Evolutionary conservation across 495 filamentous ascomycete species (phyloP).

Genomic region (Thermochaetoides thermophila): DNA sequence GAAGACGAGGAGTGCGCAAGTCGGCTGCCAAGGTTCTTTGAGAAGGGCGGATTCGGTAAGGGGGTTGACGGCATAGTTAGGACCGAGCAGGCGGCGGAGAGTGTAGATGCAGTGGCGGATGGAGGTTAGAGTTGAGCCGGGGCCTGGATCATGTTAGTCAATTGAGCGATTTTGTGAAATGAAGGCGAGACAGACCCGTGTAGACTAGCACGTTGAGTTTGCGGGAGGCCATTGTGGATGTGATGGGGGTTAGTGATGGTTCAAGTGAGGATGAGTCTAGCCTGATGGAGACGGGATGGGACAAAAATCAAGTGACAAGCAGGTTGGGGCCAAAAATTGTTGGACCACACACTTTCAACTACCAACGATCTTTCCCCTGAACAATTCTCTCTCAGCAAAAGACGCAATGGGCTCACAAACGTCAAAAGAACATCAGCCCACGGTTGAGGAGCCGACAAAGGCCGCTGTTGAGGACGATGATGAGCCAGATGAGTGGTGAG

Average conservation of each 20-base stretch:
- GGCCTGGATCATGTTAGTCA: no score
- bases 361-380: no score
- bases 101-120: constrained; percentile 82
- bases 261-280: no score
- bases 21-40: constrained; percentile 80
- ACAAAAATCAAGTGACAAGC: neutral
- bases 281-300: no score
- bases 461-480: constrained; percentile 45
- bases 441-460: constrained; percentile 17
- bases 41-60: constrained; percentile 64
- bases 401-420: constrained; percentile 16
- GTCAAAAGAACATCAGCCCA: constrained; percentile 34
- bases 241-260: no score
- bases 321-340: no score
- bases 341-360: no score
- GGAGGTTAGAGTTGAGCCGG: constrained; percentile 73
- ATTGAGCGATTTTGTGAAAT: no score
- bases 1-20: constrained; percentile 80
- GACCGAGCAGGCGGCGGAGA: constrained; percentile 76
- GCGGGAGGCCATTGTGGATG: constrained; percentile 38
- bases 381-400: no score
- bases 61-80: constrained; percentile 83
- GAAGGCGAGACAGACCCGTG: constrained; percentile 60
- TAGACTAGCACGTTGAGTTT: constrained; percentile 82
- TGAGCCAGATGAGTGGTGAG: constrained; percentile 90